Base-by-base conservation (phyloP, 192 early-diverging fungal species). In the Backusella sp. region DNA sequence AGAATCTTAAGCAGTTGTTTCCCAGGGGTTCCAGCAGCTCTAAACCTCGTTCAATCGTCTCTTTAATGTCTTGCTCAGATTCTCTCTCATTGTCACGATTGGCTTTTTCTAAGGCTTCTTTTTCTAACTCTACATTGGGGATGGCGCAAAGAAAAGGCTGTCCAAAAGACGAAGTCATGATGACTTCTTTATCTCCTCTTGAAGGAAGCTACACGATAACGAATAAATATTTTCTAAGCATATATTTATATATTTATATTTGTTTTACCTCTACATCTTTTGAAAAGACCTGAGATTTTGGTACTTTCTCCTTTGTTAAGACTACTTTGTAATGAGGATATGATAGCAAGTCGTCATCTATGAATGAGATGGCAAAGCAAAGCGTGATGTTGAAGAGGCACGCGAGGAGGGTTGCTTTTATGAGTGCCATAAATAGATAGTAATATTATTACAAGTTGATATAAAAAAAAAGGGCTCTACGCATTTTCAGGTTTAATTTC, bases 131-230 rank as follows among this genome's bases (percentile, higher is more conserved):
- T 30, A 90, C 73, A 7, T 77, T 77, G 1, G 91, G 90, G 56
- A 91, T 86, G 37, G 80, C 79, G 56, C 91, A 92, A 21, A 87
- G 39, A 70, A 86, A 88, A 34, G 75, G 81, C 34, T 86, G 84
- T 3, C 87, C 84, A 6, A 74, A 75, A 6, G 84, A 46, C 19
- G 74, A 73, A 4, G 71, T 83, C 85, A 89, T 85, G 9, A 86
- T 68, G 2, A 86, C 37, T 36, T 67, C 76, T 6, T 78, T 80
- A 7, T 73, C 36, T 28, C 56, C 56, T 62, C 56, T 62, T 62
- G 56, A 62, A 12, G 56, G 56, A 14, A 62, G 56, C 56, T 62
- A 62, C 26, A 28, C 1, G 8, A 12, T 23, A 62, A 26, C 0
- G 5, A 59, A 59, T 73, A 9, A 26, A 34, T 30, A 15, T 70